These are phyloP conservation scores for Vanrija humicola DNA, from an alignment of 1,284 basidiomycete genomes.

Conservation along the genomic window DNA sequence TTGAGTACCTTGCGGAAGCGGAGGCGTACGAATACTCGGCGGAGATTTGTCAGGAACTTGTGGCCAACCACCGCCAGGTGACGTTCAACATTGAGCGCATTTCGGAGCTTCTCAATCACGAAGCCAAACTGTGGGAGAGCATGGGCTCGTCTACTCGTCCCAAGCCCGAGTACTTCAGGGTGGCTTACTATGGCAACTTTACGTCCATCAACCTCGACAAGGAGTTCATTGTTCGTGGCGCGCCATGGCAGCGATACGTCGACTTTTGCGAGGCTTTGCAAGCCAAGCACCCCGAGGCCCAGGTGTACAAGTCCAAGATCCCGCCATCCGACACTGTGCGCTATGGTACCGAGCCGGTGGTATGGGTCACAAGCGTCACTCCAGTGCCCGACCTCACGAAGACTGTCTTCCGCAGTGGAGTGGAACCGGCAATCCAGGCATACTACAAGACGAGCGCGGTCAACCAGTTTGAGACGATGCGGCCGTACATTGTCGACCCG, in stretches of 20 bases:
- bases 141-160: constrained; percentile 77
- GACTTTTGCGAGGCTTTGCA: constrained; percentile 78
- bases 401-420: constrained; percentile 80
- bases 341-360: constrained; percentile 74
- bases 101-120: constrained; percentile 76
- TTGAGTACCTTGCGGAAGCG: constrained; percentile 86
- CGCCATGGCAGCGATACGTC: constrained; percentile 38
- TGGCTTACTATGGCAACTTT: constrained; percentile 52
- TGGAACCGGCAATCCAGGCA: constrained; percentile 69
- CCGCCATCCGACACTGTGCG: constrained; percentile 77
- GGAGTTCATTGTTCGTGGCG: constrained; percentile 44
- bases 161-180: constrained; percentile 87
- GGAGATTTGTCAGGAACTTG: constrained; percentile 86
- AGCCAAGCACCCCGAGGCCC: constrained; percentile 84
- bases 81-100: constrained; percentile 84
- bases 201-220: constrained; percentile 41
- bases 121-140: constrained; percentile 75
- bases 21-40: constrained; percentile 94
- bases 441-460: constrained; percentile 66
- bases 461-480: constrained; percentile 72
- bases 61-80: constrained; percentile 73
- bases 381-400: constrained; percentile 78
- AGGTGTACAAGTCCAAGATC: constrained; percentile 67
- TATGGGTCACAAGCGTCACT: constrained; percentile 78
- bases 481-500: constrained; percentile 63